Base-by-base conservation (phyloP, 2,329 filamentous ascomycete genomes). In the Hirsutella thompsonii region DNA sequence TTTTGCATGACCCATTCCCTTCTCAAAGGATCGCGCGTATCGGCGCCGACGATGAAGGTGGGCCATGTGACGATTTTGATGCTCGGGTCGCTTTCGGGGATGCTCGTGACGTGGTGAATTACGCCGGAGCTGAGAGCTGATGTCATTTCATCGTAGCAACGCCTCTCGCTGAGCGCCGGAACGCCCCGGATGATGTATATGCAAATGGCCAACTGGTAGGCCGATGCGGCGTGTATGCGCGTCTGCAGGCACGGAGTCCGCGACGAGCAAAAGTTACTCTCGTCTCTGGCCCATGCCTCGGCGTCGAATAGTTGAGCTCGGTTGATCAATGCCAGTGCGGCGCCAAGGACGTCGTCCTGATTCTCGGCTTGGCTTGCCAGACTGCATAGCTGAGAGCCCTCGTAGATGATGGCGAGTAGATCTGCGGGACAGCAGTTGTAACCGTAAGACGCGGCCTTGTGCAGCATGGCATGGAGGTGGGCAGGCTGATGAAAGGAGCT, bases 41-140 rank as follows among this genome's bases (percentile, higher is more conserved):
- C 70, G 0, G 71, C 72, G 1, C 72, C 73, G 5, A 68, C 69
- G 5, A 77, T 61, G 41, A 78, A 77, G 0, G 72, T 66, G 0
- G 72, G 70, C 72, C 71, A 77, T 1, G 68, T 65, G 4, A 70
- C 73, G 0, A 69, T 71, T 47, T 76, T 77, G 57, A 74, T 68
- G 18, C 74, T 64, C 2, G 63, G 60, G 36, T 76, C 69, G 2
- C 67, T 59, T 8, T 67, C 60, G 1, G 65, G 63, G 2, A 78
- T 65, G 32, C 55, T 57, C 0, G 64, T 62, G 3, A 76, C 55
- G 20, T 72, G 65, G 3, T 62, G 42, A 6, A 72, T 60, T 1
- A 74, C 59, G 20, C 72, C 68, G 2, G 59, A 46, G 13, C 66
- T 64, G 3, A 76, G 54, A 1, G 49, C 42, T 3, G 58, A 55